These are phyloP conservation scores for Cladosporium colombiae DNA, from an alignment of 2,329 filamentous ascomycete species.

Conservation along the genomic window DNA sequence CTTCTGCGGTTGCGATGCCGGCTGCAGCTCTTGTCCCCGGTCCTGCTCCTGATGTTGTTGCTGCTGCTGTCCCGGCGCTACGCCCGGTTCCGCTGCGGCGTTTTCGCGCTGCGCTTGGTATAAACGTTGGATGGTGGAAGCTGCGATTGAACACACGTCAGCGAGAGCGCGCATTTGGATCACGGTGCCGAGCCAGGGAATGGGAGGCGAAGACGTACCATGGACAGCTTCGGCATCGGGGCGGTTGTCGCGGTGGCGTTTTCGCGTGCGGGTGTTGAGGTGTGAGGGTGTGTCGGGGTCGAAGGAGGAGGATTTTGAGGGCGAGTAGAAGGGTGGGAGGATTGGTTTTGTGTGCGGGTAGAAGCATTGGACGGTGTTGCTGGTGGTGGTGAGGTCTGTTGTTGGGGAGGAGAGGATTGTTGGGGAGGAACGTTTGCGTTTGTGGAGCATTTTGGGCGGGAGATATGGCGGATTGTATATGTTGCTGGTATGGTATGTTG, in stretches of 20 bases:
- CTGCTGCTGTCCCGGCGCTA: slow-evolving; percentile 31
- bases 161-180: slow-evolving; percentile 24
- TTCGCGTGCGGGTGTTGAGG: slow-evolving; percentile 59
- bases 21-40: slow-evolving; percentile 23
- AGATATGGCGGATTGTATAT: neutral
- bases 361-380: slow-evolving; percentile 33
- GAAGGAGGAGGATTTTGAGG: slow-evolving; percentile 18
- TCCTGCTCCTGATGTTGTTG: slow-evolving; percentile 20
- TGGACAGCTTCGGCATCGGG: slow-evolving; percentile 58
- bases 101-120: slow-evolving; percentile 43
- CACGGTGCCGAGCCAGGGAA: slow-evolving; percentile 22
- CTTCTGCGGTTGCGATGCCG: slow-evolving; percentile 35
- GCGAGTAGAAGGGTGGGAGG: neutral
- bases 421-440: slow-evolving; percentile 57
- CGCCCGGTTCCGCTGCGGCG: slow-evolving; percentile 30
- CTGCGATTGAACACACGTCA: slow-evolving; percentile 35
- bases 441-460: slow-evolving; percentile 52
- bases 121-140: slow-evolving; percentile 48
- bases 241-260: slow-evolving; percentile 59
- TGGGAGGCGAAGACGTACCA: slow-evolving; percentile 39
- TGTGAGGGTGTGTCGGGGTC: slow-evolving; percentile 35
- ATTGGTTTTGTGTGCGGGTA: slow-evolving; percentile 35
- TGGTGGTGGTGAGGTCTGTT: slow-evolving; percentile 39
- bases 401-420: slow-evolving; percentile 46
- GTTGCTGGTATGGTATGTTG: neutral